phyloP scores from a whole-genome alignment of 108 stramenopile species.

The Cyclotella sp. region DNA sequence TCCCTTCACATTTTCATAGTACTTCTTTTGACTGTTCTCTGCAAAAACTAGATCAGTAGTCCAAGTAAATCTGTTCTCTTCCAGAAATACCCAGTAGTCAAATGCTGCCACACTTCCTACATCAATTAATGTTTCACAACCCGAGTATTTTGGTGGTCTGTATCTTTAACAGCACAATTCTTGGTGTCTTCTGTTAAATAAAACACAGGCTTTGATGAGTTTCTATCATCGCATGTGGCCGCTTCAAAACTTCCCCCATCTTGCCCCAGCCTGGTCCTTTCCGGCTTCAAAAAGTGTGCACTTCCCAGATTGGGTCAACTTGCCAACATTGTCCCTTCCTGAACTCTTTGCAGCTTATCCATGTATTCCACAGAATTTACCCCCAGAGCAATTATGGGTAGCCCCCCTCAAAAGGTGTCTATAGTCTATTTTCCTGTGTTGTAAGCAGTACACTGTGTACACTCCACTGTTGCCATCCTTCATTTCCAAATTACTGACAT shows the following conservation, averaged over 20 bases:
- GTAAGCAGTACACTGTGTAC: no score
- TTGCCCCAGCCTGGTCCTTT: slow-evolving; percentile 32
- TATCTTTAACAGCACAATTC: slow-evolving; percentile 39
- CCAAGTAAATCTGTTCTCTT: slow-evolving; percentile 29
- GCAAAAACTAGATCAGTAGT: slow-evolving; percentile 8
- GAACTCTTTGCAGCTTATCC: slow-evolving; percentile 67
- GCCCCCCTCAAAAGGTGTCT: slow-evolving; percentile 28
- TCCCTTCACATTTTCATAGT: slow-evolving; percentile 47
- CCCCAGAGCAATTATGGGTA: slow-evolving; percentile 46
- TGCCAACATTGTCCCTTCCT: slow-evolving; percentile 55
- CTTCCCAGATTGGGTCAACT: slow-evolving; percentile 65
- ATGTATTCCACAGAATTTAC: slow-evolving; percentile 64
- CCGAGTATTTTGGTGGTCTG: slow-evolving; percentile 31
- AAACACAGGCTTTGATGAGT: slow-evolving; percentile 39
- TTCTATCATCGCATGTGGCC: slow-evolving; percentile 35
- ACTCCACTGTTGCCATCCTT: no score
- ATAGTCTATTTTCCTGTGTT: no score
- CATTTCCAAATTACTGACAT: no score
- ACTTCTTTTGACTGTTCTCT: slow-evolving; percentile 32
- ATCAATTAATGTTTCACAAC: slow-evolving; percentile 32
- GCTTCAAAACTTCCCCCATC: slow-evolving; percentile 49
- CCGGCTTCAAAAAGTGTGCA: slow-evolving; percentile 13
- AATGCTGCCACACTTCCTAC: slow-evolving; percentile 13
- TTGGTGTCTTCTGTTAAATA: slow-evolving; percentile 45
- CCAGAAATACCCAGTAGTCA: slow-evolving; percentile 34